Evolutionary conservation across 192 early-diverging fungal species (phyloP), one percentile per base, ranked within the genome.

Genomic region (Entomortierella parvispora): DNA sequence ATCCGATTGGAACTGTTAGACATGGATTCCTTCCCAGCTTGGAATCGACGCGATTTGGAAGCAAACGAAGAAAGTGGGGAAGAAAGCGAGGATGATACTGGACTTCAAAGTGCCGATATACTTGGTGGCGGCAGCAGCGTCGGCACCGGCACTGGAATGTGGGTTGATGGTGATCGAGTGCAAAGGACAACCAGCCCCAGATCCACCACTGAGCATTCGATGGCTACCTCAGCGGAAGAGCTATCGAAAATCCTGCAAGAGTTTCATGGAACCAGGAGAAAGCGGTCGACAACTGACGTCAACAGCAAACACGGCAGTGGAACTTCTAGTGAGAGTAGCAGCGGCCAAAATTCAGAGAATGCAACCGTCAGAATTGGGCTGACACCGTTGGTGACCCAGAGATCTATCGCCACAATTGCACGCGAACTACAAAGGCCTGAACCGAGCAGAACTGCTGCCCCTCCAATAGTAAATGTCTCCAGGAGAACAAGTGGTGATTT

Each of bases 1-100:
- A 68, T 77, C 20, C 59, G 65, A 4, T 25, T 77, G 23, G 74
- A 77, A 18, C 40, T 68, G 20, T 49, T 77, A 29, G 74, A 77
- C 20, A 18, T 77, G 0, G 74, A 77, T 23, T 53, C 32, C 4
- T 68, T 64, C 45, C 53, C 74, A 15, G 59, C 59, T 3, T 46
- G 74, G 55, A 58, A 65, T 23, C 59, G 65, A 5, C 37, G 22
- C 1, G 65, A 68, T 45, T 18, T 72, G 43, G 66, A 67, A 23
- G 65, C 61, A n/a, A 63, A 59, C 2, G 62, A 81, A 5, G 82
- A 75, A 11, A 49, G 58, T 11, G 68, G 65, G 28, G 50, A 50
- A 7, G 61, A 71, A 22, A 25, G 54, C 0, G 63, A 32, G 20
- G 60, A 58, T 14, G 54, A 64, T 20, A 22, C 10, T 9, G 40